Percentiles rank a stretch among this genome's conserved stretches.
Conservation (phyloP, 2,329 filamentous ascomycete genomes). For the Ascochyta pisi region DNA sequence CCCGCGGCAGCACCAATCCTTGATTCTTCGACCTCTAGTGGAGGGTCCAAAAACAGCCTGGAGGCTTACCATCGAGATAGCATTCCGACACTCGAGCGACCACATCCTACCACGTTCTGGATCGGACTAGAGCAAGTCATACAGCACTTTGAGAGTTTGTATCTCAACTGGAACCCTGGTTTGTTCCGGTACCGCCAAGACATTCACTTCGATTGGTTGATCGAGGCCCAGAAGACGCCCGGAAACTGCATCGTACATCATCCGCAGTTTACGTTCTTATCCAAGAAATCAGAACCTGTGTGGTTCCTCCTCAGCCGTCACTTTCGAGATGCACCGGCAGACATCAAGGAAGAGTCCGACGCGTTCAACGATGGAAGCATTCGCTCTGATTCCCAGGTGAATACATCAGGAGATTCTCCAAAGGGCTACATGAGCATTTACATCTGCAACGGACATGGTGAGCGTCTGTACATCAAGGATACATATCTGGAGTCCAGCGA, state of each 20-base stretch:
- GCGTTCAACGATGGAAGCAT: slow-evolving; percentile 42
- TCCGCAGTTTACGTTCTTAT: slow-evolving; percentile 64
- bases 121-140: slow-evolving; percentile 86
- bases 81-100: slow-evolving; percentile 39
- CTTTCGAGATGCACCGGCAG: slow-evolving; percentile 66
- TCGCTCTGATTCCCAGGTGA: slow-evolving; percentile 28
- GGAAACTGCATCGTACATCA: slow-evolving; percentile 76
- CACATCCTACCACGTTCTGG: slow-evolving; percentile 84
- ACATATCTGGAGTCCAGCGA: slow-evolving; percentile 75
- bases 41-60: slow-evolving; percentile 22
- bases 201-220: slow-evolving; percentile 85
- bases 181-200: slow-evolving; percentile 85
- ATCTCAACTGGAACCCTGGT: slow-evolving; percentile 94
- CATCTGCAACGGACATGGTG: slow-evolving; percentile 74
- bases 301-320: slow-evolving; percentile 91
- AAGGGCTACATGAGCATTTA: slow-evolving; percentile 86
- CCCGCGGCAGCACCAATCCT: slow-evolving; percentile 27
- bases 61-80: slow-evolving; percentile 38
- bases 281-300: slow-evolving; percentile 65
- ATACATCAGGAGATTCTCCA: slow-evolving; percentile 47
- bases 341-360: slow-evolving; percentile 43
- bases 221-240: slow-evolving; percentile 61
- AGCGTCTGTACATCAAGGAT: slow-evolving; percentile 76
- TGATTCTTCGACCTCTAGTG: slow-evolving; percentile 27
- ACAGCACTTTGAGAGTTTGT: slow-evolving; percentile 94